Evolutionary conservation across 345 rosid species (phyloP).

Genomic region (Conringia planisiliqua): DNA sequence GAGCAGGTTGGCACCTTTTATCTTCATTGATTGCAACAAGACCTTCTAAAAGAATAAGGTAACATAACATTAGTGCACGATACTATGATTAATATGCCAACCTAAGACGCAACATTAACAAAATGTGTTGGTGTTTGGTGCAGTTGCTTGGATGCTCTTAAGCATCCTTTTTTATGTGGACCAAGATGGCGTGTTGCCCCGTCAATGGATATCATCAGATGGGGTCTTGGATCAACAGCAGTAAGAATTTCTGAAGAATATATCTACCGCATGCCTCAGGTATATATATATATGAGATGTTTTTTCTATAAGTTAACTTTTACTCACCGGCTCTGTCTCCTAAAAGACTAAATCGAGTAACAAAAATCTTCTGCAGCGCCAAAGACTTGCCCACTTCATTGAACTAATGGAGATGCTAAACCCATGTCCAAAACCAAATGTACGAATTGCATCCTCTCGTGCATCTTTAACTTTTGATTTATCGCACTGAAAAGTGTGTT

Average conservation of each 20-base stretch:
- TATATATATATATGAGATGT: slow-evolving; percentile 14
- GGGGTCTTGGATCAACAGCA: slow-evolving; percentile 96
- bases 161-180: slow-evolving; percentile 93
- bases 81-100: neutral
- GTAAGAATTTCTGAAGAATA: slow-evolving; percentile 88
- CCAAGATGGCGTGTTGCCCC: slow-evolving; percentile 93
- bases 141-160: slow-evolving; percentile 86
- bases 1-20: slow-evolving; percentile 94
- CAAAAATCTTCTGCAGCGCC: slow-evolving; percentile 44
- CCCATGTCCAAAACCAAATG: slow-evolving; percentile 79
- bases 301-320: neutral
- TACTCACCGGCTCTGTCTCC: neutral
- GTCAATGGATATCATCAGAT: slow-evolving; percentile 83
- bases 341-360: neutral
- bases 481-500: neutral
- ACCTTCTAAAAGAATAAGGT: slow-evolving; percentile 83
- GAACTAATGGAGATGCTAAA: slow-evolving; percentile 94
- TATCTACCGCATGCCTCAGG: slow-evolving; percentile 79
- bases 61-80: neutral
- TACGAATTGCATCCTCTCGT: slow-evolving; percentile 20
- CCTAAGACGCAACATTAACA: neutral
- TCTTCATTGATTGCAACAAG: slow-evolving; percentile 74
- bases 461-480: neutral
- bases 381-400: slow-evolving; percentile 75
- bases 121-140: slow-evolving; percentile 6